Evolutionary conservation across 2,329 filamentous ascomycete species (phyloP), one percentile per base, ranked within the genome.

Genomic region (Periconia macrospinosa): DNA sequence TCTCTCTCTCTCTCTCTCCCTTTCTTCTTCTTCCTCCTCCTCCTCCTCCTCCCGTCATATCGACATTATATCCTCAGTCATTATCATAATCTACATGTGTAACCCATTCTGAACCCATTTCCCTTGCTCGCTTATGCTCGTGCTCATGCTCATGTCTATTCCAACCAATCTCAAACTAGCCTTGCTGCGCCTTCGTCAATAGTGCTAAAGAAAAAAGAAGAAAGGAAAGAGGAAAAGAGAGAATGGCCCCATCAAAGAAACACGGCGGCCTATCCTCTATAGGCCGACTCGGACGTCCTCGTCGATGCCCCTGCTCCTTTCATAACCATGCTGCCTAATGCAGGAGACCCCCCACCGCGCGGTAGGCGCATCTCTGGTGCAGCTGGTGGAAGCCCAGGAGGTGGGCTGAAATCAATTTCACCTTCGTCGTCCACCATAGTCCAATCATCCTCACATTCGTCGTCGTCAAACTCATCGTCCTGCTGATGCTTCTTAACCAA

Each of bases 371-470:
- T 61, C 0, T 63, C 66, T 14, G 52, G 46, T 14, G 66, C 40
- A 9, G 65, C 45, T 30, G 64, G 42, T 46, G 8, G 30, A 15
- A 59, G 55, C 48, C 67, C 60, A 17, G 27, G 42, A 2, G 57
- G 57, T 35, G 62, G 57, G 9, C 17, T 35, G 19, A 18, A 37
- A 3, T 65, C 63, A 3, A 65, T 49, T 2, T 67, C 64, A 41
- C 83, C 83, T 19, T 74, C 77, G 30, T 84, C 81, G 30, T 90
- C 91, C 18, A 97, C 83, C 74, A 97, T 91, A 0, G 92, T 97
- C 93, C 92, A 97, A 68, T 87, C 90, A 70, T 95, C 91, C 65
- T 90, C 87, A 56, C 89, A 87, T 13, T 87, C 86, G 30, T 86
- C 86, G 13, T 17, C 76, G 17, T 51, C 41, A 72, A 58, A 49